phyloP scores from a whole-genome alignment of 345 rosid species.

The Alliaria petiolata region DNA sequence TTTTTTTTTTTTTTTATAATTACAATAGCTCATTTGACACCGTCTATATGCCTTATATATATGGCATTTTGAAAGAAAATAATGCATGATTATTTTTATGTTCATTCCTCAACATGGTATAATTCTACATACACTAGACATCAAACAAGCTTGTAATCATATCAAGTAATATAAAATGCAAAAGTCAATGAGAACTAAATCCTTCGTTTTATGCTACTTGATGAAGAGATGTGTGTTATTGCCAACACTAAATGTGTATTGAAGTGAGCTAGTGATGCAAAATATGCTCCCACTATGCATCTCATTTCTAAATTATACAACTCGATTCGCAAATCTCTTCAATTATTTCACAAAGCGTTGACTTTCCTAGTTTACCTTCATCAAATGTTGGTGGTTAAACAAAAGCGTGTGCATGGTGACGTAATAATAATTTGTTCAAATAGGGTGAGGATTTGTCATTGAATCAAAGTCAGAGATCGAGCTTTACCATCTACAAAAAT shows the following conservation, averaged over 20 bases:
- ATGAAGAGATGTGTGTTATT: neutral
- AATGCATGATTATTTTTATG: too few species aligned
- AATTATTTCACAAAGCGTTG: neutral
- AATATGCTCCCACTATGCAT: neutral
- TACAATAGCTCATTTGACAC: too few species aligned
- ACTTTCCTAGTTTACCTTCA: neutral
- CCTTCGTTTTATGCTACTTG: neutral
- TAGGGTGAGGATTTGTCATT: too few species aligned
- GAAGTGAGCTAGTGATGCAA: neutral
- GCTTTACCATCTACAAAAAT: too few species aligned
- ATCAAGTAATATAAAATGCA: neutral
- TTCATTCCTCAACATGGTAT: too few species aligned
- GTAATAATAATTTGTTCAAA: too few species aligned
- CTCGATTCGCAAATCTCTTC: neutral
- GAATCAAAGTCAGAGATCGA: too few species aligned
- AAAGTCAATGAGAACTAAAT: neutral
- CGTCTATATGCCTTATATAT: too few species aligned
- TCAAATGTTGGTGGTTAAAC: neutral
- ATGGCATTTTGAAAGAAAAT: too few species aligned
- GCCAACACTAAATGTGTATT: neutral
- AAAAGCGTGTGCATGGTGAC: neutral
- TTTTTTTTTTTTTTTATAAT: too few species aligned
- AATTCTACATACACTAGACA: too few species aligned
- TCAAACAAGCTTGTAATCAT: too few species aligned
- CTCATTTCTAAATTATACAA: neutral